Percentiles rank a stretch among this genome's conserved stretches.
Conservation (phyloP, 108 stramenopile genomes). For the Cyclotella baltica region DNA sequence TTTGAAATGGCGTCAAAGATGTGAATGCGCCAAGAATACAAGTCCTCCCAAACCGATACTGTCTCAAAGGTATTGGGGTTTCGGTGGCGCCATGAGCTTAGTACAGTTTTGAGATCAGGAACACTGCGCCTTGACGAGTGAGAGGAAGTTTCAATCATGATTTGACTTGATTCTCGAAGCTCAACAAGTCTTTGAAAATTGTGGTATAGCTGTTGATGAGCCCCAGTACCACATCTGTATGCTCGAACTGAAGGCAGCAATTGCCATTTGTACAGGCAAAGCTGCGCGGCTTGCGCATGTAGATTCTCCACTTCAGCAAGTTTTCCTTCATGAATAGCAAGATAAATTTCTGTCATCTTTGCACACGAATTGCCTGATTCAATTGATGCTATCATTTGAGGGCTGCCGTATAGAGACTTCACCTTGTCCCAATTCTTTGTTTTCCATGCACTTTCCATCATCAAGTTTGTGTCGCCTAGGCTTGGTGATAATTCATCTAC, state of each 20-base stretch:
- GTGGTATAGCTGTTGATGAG: conserved; percentile 82
- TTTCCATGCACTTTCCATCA: conserved; percentile 94
- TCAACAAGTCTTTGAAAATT: conserved; percentile 93
- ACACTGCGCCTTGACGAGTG: conserved; percentile 76
- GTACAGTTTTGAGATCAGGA: conserved; percentile 90
- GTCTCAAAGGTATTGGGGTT: conserved; percentile 91
- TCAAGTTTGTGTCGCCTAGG: conserved; percentile 62
- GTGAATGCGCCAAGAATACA: conserved; percentile 89
- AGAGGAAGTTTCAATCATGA: conserved; percentile 89
- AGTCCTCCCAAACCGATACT: conserved; percentile 89
- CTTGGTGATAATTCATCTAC: conserved; percentile 81
- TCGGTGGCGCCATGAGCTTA: conserved; percentile 93
- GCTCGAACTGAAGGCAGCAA: conserved; percentile 64
- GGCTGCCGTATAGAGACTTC: conserved; percentile 56
- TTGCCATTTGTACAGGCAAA: conserved; percentile 82
- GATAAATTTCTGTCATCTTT: conserved; percentile 81
- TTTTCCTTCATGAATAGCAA: conserved; percentile 88
- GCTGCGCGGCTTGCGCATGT: conserved; percentile 86
- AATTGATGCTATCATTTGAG: conserved; percentile 63
- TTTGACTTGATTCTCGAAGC: conserved; percentile 93
- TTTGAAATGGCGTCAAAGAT: conserved; percentile 84
- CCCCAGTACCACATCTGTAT: conserved; percentile 64
- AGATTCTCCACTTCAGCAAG: conserved; percentile 87
- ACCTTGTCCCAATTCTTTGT: conserved; percentile 86
- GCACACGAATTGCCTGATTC: conserved; percentile 71